Percentiles rank a stretch among this genome's conserved stretches.
These are phyloP conservation scores for Primulina tabacum DNA, from an alignment of 257 asterid genomes.

Conservation along the genomic window DNA sequence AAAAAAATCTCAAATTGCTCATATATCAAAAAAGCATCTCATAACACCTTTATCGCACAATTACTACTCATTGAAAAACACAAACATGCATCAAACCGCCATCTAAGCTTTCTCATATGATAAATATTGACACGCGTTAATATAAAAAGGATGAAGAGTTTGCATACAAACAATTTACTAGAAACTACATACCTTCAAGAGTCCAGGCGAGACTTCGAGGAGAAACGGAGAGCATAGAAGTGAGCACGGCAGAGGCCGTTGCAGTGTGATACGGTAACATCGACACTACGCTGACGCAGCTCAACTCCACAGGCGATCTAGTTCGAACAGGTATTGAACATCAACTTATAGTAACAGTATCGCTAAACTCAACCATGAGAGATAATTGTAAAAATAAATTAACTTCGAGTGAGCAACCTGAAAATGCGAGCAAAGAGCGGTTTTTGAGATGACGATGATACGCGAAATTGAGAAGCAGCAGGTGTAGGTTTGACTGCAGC, in stretches of 20 bases:
- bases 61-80: conserved; percentile 17
- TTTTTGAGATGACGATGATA: conserved; percentile 11
- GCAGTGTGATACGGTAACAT: conserved; percentile 91
- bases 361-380: conserved; percentile 1
- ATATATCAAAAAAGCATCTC: background rate
- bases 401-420: background rate
- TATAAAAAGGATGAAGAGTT: background rate
- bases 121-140: background rate
- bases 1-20: background rate
- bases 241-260: conserved; percentile 82
- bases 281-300: conserved; percentile 54
- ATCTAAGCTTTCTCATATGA: background rate
- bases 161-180: background rate
- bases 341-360: conserved; percentile 1
- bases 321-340: conserved; percentile 1
- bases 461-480: conserved; percentile 35
- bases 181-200: conserved; percentile 58
- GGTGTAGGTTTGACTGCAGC: conserved; percentile 33
- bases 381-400: background rate
- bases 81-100: background rate
- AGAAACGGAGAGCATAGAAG: conserved; percentile 79
- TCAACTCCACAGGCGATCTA: conserved; percentile 80
- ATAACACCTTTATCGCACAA: background rate
- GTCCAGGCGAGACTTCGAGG: conserved; percentile 77
- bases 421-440: background rate